Base-by-base conservation (phyloP, 352 stramenopile species). In the Phytopythium montanum region DNA sequence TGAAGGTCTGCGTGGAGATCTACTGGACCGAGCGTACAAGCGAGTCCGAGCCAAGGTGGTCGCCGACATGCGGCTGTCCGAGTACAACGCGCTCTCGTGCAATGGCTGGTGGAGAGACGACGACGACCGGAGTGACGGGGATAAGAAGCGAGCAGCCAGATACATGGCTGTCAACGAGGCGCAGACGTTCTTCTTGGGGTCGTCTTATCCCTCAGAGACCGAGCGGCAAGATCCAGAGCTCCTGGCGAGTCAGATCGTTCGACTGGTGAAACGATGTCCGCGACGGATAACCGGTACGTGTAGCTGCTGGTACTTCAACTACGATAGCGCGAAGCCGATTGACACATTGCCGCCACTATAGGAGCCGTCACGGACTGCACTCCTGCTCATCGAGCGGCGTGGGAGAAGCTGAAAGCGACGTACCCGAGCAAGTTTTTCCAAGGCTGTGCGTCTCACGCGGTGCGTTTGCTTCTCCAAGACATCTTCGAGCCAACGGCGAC, bases 291-390 rank as follows among this genome's bases (percentile, higher is more conserved):
- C 49, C 41, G 59, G 59, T 64, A 54, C 9, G 50, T 59, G 10
- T 14, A 21, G 6, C 3, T 23, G 25, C 8, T 42, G 19, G 8
- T 25, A 50, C n/a, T n/a, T 48, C 21, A 13, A 10, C 39, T 19
- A 56, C 3, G 46, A 23, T 36, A 16, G 50, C 9, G 10, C 7
- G 12, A 19, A 36, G 21, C 46, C 41, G 18, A 10, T 6, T 34
- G 14, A n/a, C 38, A 28, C 18, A 23, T 19, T n/a, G 10, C 10
- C 6, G 29, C 3, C 21, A 6, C 23, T 45, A 9, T 48, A 55
- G 67, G 63, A 21, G 49, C 62, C 42, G 64, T 75, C 36, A 69
- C 60, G 25, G 67, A 75, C 44, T 70, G 68, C 46, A 60, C 67
- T 18, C 31, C 36, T 0, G 54, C 57, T 4, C 41, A 64, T 46